phyloP scores from a whole-genome alignment of 2,329 filamentous ascomycete genomes.

The Gaeumannomyces sp. region DNA sequence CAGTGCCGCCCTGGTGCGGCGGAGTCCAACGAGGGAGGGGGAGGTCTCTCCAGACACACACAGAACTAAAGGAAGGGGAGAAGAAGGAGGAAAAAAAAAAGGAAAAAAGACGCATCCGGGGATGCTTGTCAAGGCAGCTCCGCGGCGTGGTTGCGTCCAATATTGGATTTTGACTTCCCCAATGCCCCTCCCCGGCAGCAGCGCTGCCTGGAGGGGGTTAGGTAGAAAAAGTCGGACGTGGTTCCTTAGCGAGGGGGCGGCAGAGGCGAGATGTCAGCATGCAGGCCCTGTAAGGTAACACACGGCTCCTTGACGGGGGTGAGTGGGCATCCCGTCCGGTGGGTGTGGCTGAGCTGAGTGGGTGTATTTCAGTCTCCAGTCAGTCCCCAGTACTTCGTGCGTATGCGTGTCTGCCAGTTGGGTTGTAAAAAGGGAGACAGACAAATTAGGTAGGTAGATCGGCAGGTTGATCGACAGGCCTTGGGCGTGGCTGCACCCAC shows the following conservation, averaged over 20 bases:
- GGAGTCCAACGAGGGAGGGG: no score
- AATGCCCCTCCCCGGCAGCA: neutral
- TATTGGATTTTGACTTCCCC: neutral
- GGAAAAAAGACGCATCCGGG: neutral
- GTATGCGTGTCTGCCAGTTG: no score
- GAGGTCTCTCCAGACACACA: no score
- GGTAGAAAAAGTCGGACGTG: neutral
- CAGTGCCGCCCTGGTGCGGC: neutral
- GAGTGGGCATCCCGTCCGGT: neutral
- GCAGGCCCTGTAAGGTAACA: neutral
- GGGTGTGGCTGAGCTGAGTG: neutral
- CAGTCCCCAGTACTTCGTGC: no score
- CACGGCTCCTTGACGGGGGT: neutral
- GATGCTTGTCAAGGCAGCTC: neutral
- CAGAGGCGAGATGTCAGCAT: conserved; percentile 1
- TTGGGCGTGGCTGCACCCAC: no score
- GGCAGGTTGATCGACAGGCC: no score
- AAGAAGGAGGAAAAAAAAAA: neutral
- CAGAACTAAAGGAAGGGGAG: no score
- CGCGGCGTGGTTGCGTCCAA: neutral
- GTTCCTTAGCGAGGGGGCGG: neutral
- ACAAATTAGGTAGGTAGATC: neutral
- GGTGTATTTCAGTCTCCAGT: neutral
- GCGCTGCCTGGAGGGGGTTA: no score
- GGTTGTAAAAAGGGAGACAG: neutral